Percentiles rank a stretch among this genome's conserved stretches.
These are phyloP conservation scores for Chrysoporthe deuterocubensis DNA, from an alignment of 2,329 filamentous ascomycete species.

Conservation along the genomic window DNA sequence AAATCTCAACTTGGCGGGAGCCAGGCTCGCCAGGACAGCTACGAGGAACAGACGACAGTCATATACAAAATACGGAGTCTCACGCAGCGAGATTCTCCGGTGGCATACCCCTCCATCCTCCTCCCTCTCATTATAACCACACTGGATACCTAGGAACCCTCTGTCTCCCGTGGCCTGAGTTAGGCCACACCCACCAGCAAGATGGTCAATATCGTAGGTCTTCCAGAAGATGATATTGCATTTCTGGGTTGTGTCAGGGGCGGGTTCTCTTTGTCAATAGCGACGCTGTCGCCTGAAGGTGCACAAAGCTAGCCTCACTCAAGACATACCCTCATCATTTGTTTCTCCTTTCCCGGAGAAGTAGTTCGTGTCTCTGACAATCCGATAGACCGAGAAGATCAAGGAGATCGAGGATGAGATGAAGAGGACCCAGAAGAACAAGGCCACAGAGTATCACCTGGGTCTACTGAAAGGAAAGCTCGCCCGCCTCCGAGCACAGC, in stretches of 20 bases:
- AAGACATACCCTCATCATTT: neutral
- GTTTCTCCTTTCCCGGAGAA: neutral
- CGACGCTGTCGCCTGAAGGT: neutral
- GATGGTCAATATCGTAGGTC: constrained; percentile 88
- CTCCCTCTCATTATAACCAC: neutral
- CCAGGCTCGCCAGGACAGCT: neutral
- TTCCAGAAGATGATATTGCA: too few species aligned
- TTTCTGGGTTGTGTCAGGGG: neutral
- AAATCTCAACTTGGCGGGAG: neutral
- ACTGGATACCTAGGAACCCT: neutral
- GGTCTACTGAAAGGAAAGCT: constrained; percentile 98
- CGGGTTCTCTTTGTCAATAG: neutral
- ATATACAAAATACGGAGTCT: neutral
- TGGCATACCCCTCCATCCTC: neutral
- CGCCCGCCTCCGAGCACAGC: constrained; percentile 88
- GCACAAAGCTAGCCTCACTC: neutral
- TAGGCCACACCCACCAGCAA: constrained; percentile 40
- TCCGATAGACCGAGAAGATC: constrained; percentile 81
- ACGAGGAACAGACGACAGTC: neutral
- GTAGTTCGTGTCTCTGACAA: neutral
- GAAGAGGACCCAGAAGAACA: constrained; percentile 94
- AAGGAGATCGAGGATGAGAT: constrained; percentile 99
- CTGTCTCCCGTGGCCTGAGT: constrained; percentile 21
- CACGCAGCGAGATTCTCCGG: neutral
- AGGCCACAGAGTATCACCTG: constrained; percentile 80